Conservation (phyloP, 305 asterid genomes). For the Solanum hybrid region DNA sequence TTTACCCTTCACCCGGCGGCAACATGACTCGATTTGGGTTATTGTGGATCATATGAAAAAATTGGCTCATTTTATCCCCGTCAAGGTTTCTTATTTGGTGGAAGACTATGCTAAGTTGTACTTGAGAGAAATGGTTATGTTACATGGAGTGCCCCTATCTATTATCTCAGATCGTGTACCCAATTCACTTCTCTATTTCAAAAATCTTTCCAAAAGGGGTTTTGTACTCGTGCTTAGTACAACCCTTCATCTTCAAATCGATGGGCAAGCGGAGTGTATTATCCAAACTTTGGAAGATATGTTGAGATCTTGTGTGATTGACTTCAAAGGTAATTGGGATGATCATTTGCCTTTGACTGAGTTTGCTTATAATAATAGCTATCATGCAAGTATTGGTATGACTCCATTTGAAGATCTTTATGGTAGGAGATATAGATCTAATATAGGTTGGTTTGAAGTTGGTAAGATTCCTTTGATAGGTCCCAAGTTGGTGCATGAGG, state of each 20-base stretch:
- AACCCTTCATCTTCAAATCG: not conserved
- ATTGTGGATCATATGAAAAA: not conserved
- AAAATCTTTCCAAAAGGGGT: not conserved
- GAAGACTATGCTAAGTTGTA: not conserved
- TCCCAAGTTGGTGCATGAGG: not conserved
- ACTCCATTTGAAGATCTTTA: not conserved
- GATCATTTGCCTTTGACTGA: not conserved
- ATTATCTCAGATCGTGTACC: not conserved
- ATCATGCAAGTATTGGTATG: not conserved
- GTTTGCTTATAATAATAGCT: not conserved
- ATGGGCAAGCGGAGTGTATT: not conserved
- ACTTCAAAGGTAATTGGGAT: not conserved
- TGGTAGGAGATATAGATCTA: not conserved
- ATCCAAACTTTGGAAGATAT: not conserved
- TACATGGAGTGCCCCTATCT: not conserved
- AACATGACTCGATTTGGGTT: not conserved
- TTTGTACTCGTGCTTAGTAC: not conserved
- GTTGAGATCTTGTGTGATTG: not conserved
- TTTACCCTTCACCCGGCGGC: not conserved
- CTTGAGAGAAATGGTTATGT: not conserved
- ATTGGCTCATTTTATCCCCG: not conserved
- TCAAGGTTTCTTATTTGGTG: not conserved
- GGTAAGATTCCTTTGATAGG: not conserved
- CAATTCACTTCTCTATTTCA: no score
- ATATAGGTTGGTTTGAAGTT: not conserved